Evolutionary conservation across 169 alveolate species (phyloP).

Genomic region (Eimeria brunetti): DNA sequence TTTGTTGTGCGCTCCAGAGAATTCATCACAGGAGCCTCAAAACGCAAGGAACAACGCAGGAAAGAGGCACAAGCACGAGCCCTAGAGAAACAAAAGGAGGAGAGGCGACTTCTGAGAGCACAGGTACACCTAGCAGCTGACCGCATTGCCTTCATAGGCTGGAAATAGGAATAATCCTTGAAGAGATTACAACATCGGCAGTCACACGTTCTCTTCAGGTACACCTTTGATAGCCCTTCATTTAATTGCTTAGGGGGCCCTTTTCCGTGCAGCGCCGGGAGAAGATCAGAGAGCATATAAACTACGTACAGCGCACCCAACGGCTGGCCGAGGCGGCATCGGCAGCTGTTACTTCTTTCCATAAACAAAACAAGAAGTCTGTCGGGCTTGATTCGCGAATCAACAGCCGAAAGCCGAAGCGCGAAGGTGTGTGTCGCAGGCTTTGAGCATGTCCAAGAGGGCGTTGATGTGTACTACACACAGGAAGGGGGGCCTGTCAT

Average conservation of each 20-base stretch:
- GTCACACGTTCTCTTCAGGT: neutral
- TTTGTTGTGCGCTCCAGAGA: conserved; percentile 30
- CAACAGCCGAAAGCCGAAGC: neutral
- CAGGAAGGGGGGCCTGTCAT: neutral
- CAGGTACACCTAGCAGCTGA: conserved; percentile 10
- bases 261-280: conserved; percentile 66
- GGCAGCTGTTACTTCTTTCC: neutral
- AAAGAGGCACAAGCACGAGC: conserved; percentile 15
- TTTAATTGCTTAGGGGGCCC: neutral
- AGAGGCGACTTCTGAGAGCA: conserved; percentile 54
- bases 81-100: conserved; percentile 47
- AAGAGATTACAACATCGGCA: neutral
- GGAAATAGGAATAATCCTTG: neutral
- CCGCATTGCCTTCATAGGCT: neutral
- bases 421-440: neutral
- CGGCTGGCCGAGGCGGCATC: conserved; percentile 46
- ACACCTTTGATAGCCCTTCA: neutral
- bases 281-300: conserved; percentile 51
- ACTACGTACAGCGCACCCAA: conserved; percentile 34
- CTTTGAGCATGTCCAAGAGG: neutral
- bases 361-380: neutral
- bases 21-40: conserved; percentile 53
- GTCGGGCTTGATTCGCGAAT: neutral
- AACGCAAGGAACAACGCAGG: conserved; percentile 60
- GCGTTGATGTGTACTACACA: neutral